Evolutionary conservation across 1,284 basidiomycete species (phyloP).

Genomic region (Phlebopus sp.): DNA sequence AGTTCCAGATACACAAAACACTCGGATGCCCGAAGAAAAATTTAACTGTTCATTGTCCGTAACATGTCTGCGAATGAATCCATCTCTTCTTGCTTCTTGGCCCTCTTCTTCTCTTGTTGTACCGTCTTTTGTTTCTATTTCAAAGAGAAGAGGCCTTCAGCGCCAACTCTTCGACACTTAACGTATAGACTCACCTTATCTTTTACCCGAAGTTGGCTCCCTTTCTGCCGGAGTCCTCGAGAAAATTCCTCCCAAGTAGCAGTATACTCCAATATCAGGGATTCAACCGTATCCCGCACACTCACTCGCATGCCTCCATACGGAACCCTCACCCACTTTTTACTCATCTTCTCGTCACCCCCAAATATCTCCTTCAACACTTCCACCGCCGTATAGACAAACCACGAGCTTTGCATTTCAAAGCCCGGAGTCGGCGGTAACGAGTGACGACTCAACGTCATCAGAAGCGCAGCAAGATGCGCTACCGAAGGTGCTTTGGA

Average conservation of each 20-base stretch:
- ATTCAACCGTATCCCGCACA: slow-evolving; percentile 4
- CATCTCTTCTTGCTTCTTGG: slow-evolving; percentile 2
- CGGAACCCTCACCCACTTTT: slow-evolving; percentile 11
- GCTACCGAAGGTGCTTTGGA: slow-evolving; percentile 13
- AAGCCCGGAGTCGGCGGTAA: neutral
- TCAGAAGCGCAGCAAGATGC: slow-evolving; percentile 15
- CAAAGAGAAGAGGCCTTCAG: neutral
- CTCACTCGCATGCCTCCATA: slow-evolving; percentile 13
- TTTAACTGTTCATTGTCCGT: slow-evolving; percentile 8
- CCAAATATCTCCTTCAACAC: slow-evolving; percentile 11
- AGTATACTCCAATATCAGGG: slow-evolving; percentile 10
- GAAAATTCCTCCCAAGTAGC: slow-evolving; percentile 13
- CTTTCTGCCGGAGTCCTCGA: slow-evolving; percentile 1
- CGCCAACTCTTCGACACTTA: neutral
- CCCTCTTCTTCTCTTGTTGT: slow-evolving; percentile 4
- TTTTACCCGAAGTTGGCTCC: neutral
- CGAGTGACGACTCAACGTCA: slow-evolving; percentile 5
- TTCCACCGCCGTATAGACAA: slow-evolving; percentile 12
- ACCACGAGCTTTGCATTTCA: slow-evolving; percentile 10
- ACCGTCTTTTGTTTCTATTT: neutral
- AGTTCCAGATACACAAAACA: neutral
- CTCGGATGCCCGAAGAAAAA: neutral
- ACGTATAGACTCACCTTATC: neutral
- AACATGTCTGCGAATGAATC: slow-evolving; percentile 13
- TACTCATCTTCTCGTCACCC: slow-evolving; percentile 8